Evolutionary conservation across 2,329 filamentous ascomycete species (phyloP).

Genomic region (Pseudogymnoascus sp.): DNA sequence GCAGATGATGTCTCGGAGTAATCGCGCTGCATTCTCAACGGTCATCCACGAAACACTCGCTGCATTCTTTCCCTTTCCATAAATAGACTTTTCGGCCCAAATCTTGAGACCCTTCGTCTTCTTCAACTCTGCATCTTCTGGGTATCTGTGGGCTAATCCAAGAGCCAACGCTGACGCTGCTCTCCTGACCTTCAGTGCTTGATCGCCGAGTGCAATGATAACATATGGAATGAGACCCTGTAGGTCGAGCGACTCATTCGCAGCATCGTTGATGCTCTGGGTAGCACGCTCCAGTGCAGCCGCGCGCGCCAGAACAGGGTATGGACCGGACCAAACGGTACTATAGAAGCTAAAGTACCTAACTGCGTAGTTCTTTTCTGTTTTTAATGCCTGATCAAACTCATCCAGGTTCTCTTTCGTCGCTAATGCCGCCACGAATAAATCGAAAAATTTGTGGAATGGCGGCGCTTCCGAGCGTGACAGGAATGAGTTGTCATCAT

Average conservation of each 20-base stretch:
- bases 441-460: conserved; percentile 47
- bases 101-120: conserved; percentile 31
- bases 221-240: conserved; percentile 81
- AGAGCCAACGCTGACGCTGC: conserved; percentile 64
- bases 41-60: conserved; percentile 51
- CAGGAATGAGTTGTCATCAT: conserved; percentile 47
- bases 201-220: conserved; percentile 67
- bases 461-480: conserved; percentile 38
- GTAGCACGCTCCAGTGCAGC: conserved; percentile 63
- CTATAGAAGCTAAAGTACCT: conserved; percentile 70
- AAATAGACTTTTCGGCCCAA: conserved; percentile 62
- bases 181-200: conserved; percentile 68
- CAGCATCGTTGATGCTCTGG: conserved; percentile 46
- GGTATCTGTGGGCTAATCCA: conserved; percentile 48
- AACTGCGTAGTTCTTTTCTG: background rate
- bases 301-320: conserved; percentile 61
- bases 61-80: conserved; percentile 48
- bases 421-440: conserved; percentile 51
- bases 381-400: conserved; percentile 46
- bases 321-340: conserved; percentile 66
- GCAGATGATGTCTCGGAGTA: conserved; percentile 62
- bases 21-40: conserved; percentile 49
- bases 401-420: conserved; percentile 34
- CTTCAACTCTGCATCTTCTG: conserved; percentile 36
- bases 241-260: conserved; percentile 53